These are phyloP conservation scores for Panaeolus cyanescens DNA, from an alignment of 768 basidiomycete species.

Conservation along the genomic window DNA sequence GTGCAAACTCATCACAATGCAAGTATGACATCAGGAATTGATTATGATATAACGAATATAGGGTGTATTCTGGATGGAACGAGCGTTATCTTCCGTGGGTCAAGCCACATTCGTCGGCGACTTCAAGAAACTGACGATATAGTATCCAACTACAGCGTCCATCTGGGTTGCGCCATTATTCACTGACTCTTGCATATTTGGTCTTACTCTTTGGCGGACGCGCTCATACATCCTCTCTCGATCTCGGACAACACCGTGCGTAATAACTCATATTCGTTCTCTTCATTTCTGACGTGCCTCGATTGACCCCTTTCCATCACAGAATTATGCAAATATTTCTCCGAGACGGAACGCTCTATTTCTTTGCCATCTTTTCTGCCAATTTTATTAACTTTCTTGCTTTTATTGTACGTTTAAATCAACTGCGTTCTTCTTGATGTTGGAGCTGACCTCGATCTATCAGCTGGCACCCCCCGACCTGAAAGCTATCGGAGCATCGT, in stretches of 20 bases:
- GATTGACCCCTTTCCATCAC: too few species aligned
- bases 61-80: constrained; percentile 24
- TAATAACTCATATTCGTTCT: not conserved
- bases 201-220: not conserved
- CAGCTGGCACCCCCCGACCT: not conserved
- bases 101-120: too few species aligned
- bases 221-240: not conserved
- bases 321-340: constrained; percentile 10
- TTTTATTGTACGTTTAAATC: constrained; percentile 8
- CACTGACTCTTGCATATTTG: not conserved
- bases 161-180: constrained; percentile 12
- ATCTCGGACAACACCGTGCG: not conserved
- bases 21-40: too few species aligned
- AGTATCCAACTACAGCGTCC: not conserved
- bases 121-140: not conserved
- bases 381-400: constrained; percentile 7
- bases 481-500: constrained; percentile 9
- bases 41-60: too few species aligned
- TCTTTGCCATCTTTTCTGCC: not conserved
- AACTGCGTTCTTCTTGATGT: too few species aligned
- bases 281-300: not conserved
- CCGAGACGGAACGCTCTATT: constrained; percentile 7
- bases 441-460: not conserved
- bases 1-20: too few species aligned
- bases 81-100: constrained; percentile 21